These are phyloP conservation scores for Boechera stricta DNA, from an alignment of 345 rosid species.

Conservation along the genomic window DNA sequence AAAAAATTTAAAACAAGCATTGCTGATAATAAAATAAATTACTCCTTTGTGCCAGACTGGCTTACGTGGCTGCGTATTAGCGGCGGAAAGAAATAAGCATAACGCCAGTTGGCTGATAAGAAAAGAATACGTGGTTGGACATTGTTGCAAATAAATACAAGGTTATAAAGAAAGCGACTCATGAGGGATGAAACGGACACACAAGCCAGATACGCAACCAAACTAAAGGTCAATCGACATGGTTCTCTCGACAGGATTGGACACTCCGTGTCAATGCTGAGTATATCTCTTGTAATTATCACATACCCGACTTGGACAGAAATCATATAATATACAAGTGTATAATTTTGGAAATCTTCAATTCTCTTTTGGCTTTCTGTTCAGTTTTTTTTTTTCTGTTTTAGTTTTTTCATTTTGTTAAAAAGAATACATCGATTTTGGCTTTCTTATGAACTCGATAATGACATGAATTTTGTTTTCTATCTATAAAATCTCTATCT, in stretches of 20 bases:
- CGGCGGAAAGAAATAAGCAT: neutral
- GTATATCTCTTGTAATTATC: slow-evolving; percentile 26
- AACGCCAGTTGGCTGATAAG: slow-evolving; percentile 34
- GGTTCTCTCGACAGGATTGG: slow-evolving; percentile 25
- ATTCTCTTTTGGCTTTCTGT: slow-evolving; percentile 33
- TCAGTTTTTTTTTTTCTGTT: neutral
- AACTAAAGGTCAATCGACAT: slow-evolving; percentile 32
- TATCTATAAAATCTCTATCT: neutral
- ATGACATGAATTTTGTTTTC: neutral
- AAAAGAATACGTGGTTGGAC: slow-evolving; percentile 38
- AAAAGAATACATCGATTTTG: neutral
- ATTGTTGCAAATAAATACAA: slow-evolving; percentile 26
- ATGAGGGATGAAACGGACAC: slow-evolving; percentile 40
- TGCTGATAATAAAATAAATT: neutral
- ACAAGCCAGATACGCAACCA: slow-evolving; percentile 41
- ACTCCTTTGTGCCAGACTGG: neutral
- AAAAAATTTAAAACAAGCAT: neutral
- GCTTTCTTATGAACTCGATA: neutral
- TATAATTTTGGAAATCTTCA: neutral
- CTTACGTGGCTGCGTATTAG: slow-evolving; percentile 37
- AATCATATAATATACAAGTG: neutral
- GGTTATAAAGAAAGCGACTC: slow-evolving; percentile 31
- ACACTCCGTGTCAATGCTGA: slow-evolving; percentile 17
- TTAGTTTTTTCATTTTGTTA: neutral
- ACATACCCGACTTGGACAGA: neutral